Base-by-base conservation (phyloP, 768 basidiomycete genomes). In the Suillus brevipes region DNA sequence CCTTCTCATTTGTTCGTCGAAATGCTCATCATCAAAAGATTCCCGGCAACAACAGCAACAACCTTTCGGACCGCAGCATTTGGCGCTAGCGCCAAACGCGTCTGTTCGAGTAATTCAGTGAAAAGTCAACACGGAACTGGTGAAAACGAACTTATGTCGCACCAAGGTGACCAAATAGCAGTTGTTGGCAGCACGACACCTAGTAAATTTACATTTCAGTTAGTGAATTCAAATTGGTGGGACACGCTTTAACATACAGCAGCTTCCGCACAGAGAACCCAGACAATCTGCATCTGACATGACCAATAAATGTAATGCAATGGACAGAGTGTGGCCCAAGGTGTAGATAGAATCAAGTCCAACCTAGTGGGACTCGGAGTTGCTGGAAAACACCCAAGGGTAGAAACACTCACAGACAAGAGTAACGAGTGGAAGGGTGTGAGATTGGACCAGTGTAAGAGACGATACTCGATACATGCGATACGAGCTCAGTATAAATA, bases 1-100 rank as follows among this genome's bases (percentile, higher is more conserved):
- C 63, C 61, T 67, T 47, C 67, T 75, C 67, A 75, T 14, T 43
- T 66, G 75, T 50, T 76, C 75, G 37, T 76, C 75, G 57, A 76
- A 70, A 62, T 70, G 65, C 37, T 77, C 75, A 18, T 69, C 50
- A 62, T 76, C 50, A 60, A 77, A 77, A 49, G 72, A 69, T n/a
- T 70, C 66, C 28, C 70, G 68, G 16, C 62, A 76, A 42, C 76
- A 74, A 52, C 69, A 68, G 52, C 74, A 76, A 40, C 71, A 76
- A 16, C 74, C 74, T 61, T 64, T 66, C 20, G 67, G 64, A 14
- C 74, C 74, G 34, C 74, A 77, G 50, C 72, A 75, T 25, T 45
- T 50, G 31, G 38, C 55, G 40, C 69, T 64, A 20, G 67, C 65
- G 38, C 75, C 76, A 45, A 69, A 70, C 4, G 73, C 63, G 18